Base-by-base conservation (phyloP, 179 eudicot species). In the Corrigiola litoralis region DNA sequence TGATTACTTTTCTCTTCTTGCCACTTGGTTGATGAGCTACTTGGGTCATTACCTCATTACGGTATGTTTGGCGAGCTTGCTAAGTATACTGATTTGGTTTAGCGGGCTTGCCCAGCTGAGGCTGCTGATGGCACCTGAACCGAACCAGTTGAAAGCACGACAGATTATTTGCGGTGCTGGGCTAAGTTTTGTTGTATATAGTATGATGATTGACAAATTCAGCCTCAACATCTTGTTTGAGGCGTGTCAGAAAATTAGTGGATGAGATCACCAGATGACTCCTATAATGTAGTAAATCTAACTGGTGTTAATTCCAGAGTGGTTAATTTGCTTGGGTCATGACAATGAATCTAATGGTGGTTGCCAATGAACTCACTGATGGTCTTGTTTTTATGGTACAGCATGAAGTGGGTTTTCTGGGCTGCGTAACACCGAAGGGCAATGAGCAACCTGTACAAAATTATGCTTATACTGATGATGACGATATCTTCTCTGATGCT, bases 401-500 rank as follows among this genome's bases (percentile, higher is more conserved):
- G 71, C n/a, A 62, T 37, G 73, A 54, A 50, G 50, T 54, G 36
- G 46, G 45, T 12, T 66, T 28, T 65, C 10, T 48, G 47, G 23
- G 61, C 51, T 33, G 54, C 75, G n/a, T 59, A 32, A 37, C 70
- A 27, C 47, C 57, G 6, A 41, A 54, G 41, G 37, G 37, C 37
- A 45, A 65, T 34, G 59, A 38, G 47, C 76, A 67, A 14, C 40
- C 50, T 61, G 5, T 53, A 21, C 67, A 53, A 27, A 42, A 42
- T 52, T 36, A 14, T 29, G 18, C 31, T 6, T 25, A 24, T 34
- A 37, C 20, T 11, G 78, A 52, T 47, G 70, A 74, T 45, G 75
- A 59, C 2, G 63, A 71, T 20, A 32, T 75, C 56, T 75, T 75
- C 42, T 67, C 67, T 21, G 80, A 75, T 55, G 80, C 56, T 68